A percentile compares a stretch with the other conserved stretches of the same genome.
Evolutionary conservation across 2,329 filamentous ascomycete genomes (phyloP).

Genomic region (Xylaria multiplex): DNA sequence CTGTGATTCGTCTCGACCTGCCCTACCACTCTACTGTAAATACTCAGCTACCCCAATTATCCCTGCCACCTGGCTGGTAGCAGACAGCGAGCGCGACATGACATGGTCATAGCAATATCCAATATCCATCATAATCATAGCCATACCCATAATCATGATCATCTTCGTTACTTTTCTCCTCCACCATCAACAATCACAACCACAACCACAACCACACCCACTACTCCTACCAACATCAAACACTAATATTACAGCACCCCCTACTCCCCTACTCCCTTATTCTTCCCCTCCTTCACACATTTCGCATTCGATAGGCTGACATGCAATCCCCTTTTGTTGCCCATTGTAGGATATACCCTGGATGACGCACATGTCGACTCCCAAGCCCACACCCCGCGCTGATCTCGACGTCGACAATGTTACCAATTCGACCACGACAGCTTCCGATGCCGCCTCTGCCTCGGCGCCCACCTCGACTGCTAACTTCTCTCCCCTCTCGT

Average conservation of each 20-base stretch:
- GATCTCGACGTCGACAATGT: conserved; percentile 48
- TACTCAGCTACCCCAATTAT: background rate
- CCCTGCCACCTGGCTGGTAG: background rate
- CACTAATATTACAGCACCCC: background rate
- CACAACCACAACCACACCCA: too few species aligned
- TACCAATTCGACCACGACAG: conserved; percentile 45
- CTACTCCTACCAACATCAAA: background rate
- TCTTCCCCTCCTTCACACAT: background rate
- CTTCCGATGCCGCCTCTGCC: conserved; percentile 17
- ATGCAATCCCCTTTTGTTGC: conserved; percentile 30
- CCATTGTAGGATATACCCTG: conserved; percentile 58
- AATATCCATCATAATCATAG: too few species aligned
- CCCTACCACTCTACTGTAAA: too few species aligned
- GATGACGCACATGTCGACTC: conserved; percentile 64
- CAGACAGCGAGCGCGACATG: too few species aligned
- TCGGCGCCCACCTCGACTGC: conserved; percentile 30
- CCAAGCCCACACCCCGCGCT: conserved; percentile 54
- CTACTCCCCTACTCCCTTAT: background rate
- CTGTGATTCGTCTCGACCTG: background rate
- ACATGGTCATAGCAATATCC: too few species aligned
- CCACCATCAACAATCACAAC: too few species aligned
- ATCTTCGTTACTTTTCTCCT: too few species aligned
- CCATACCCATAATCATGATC: too few species aligned
- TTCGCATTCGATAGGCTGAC: conserved; percentile 29
- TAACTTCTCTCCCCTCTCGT: conserved; percentile 47